Evolutionary conservation across 2,329 filamentous ascomycete species (phyloP).

Genomic region (Cytospora paraplurivora): DNA sequence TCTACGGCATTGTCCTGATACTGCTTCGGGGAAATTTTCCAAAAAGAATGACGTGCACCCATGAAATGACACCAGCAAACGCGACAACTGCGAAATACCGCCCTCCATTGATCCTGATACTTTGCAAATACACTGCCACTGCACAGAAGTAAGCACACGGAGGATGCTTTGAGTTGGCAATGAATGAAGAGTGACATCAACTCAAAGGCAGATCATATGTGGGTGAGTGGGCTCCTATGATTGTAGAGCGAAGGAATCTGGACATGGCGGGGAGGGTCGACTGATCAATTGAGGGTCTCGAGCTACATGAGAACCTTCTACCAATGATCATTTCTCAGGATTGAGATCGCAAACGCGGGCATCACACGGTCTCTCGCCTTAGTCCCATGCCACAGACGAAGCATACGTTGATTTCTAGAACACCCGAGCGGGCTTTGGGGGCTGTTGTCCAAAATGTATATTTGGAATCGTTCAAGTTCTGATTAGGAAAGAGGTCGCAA

Average conservation of each 20-base stretch:
- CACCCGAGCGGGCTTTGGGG: too few species aligned
- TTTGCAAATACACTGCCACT: conserved; percentile 45
- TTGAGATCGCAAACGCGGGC: neutral
- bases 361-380: conserved; percentile 33
- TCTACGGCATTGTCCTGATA: conserved; percentile 33
- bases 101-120: neutral
- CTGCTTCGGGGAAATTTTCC: too few species aligned
- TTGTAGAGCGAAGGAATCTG: conserved; percentile 41
- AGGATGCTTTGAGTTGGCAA: conserved; percentile 35
- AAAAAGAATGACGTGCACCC: conserved; percentile 43
- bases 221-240: conserved; percentile 53
- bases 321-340: neutral
- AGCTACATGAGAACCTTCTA: conserved; percentile 33
- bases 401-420: conserved; percentile 23
- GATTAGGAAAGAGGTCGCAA: too few species aligned
- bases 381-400: conserved; percentile 40
- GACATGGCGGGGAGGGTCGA: conserved; percentile 40
- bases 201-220: conserved; percentile 57
- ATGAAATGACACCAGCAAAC: conserved; percentile 34
- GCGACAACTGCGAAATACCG: neutral
- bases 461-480: too few species aligned
- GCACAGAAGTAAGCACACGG: conserved; percentile 35
- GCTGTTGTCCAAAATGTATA: too few species aligned
- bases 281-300: conserved; percentile 34
- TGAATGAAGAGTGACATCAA: conserved; percentile 43